Conservation (phyloP, 352 stramenopile genomes). For the Pythium coloratum region DNA sequence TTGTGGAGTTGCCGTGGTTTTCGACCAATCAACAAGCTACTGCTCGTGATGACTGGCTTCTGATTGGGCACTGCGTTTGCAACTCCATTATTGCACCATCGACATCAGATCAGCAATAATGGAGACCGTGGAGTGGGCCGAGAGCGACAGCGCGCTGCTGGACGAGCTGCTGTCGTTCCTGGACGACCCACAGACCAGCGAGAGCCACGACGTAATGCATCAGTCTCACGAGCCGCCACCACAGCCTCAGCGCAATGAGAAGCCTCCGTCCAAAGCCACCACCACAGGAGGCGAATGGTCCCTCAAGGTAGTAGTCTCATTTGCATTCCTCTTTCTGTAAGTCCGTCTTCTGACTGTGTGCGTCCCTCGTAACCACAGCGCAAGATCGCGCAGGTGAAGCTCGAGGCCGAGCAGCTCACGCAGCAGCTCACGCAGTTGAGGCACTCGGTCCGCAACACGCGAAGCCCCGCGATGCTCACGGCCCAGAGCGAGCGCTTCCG, state of each 20-base stretch:
- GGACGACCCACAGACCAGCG: neutral
- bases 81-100: too few species aligned
- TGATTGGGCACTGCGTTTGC: neutral
- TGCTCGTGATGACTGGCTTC: too few species aligned
- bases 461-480: neutral
- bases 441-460: neutral
- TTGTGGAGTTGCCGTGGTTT: neutral
- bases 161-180: slow-evolving; percentile 11
- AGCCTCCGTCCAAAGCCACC: too few species aligned
- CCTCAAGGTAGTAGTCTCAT: neutral
- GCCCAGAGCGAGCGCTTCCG: slow-evolving; percentile 2
- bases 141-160: slow-evolving; percentile 10
- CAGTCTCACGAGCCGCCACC: too few species aligned
- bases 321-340: too few species aligned
- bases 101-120: neutral
- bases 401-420: neutral
- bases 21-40: neutral
- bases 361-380: neutral
- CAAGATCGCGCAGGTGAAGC: neutral
- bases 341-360: too few species aligned
- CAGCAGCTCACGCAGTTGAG: slow-evolving; percentile 7
- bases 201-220: neutral
- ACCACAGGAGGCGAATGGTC: neutral
- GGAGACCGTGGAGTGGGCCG: neutral
- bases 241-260: too few species aligned